phyloP scores from a whole-genome alignment of 1,284 basidiomycete genomes.

The Puccinia hordei region DNA sequence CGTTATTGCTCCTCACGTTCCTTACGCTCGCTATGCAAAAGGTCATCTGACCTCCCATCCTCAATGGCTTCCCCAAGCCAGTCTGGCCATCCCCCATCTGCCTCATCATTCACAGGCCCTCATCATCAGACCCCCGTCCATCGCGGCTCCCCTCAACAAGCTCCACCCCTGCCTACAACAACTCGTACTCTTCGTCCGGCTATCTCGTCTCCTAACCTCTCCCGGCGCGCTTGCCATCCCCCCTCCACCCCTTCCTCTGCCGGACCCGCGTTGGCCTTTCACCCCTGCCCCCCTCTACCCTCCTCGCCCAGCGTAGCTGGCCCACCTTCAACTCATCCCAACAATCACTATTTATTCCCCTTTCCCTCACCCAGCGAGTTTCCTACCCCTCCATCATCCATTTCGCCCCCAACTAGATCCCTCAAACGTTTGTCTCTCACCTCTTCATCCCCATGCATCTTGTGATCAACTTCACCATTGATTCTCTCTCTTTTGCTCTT shows the following conservation, averaged over 20 bases:
- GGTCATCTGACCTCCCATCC: not conserved
- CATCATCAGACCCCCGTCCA: not conserved
- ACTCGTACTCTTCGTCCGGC: not conserved
- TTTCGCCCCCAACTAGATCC: slow-evolving; percentile 10
- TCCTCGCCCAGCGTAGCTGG: not conserved
- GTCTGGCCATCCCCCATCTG: not conserved
- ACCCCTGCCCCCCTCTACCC: not conserved
- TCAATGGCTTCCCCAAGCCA: not conserved
- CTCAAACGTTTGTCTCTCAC: not conserved
- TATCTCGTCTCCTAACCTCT: slow-evolving; percentile 7
- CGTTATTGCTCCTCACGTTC: slow-evolving; percentile 1
- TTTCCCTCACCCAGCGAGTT: not conserved
- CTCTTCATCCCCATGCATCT: not conserved
- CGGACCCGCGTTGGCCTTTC: not conserved
- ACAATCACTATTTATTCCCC: not conserved
- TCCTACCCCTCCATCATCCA: slow-evolving; percentile 12
- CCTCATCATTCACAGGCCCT: not conserved
- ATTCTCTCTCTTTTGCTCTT: not conserved
- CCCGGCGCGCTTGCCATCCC: not conserved
- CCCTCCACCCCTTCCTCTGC: not conserved
- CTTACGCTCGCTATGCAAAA: not conserved
- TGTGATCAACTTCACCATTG: too few species aligned
- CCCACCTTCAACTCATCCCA: not conserved
- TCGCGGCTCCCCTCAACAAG: not conserved
- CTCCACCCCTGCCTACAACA: not conserved